phyloP scores from a whole-genome alignment of 768 basidiomycete genomes.

The Mycena galopus region DNA sequence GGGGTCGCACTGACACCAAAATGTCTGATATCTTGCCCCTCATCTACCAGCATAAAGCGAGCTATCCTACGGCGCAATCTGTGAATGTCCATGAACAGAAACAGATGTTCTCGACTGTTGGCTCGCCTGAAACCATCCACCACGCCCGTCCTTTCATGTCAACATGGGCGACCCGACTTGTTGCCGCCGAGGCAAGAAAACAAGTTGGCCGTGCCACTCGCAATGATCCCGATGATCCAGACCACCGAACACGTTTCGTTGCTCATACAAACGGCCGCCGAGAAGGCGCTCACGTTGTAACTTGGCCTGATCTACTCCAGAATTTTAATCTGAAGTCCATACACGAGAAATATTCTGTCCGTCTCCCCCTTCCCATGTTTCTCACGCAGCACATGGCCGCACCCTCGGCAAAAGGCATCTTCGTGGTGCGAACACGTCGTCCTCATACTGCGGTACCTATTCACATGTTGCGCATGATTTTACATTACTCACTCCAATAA shows the following conservation, averaged over 20 bases:
- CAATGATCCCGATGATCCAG: neutral
- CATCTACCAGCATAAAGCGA: neutral
- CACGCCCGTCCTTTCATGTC: neutral
- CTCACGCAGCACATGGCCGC: neutral
- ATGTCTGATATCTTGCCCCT: neutral
- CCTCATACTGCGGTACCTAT: conserved; percentile 38
- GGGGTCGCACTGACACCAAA: neutral
- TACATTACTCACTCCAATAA: neutral
- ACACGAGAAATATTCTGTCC: neutral
- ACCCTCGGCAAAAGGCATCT: neutral
- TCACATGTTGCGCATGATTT: conserved; percentile 29
- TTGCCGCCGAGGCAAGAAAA: neutral
- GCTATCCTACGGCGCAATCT: neutral
- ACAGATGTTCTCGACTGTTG: neutral
- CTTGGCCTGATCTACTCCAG: neutral
- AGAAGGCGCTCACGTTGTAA: neutral
- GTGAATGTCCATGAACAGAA: neutral
- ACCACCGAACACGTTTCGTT: neutral
- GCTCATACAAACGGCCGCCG: neutral
- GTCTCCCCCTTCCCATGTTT: neutral
- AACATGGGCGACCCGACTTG: too few relatives aligned
- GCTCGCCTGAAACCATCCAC: neutral
- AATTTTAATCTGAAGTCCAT: neutral
- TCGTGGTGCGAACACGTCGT: conserved; percentile 27
- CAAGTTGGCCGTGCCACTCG: neutral